Percentiles rank a stretch among this genome's conserved stretches.
These are phyloP conservation scores for Botrytis deweyae DNA, from an alignment of 2,329 filamentous ascomycete species.

Conservation along the genomic window DNA sequence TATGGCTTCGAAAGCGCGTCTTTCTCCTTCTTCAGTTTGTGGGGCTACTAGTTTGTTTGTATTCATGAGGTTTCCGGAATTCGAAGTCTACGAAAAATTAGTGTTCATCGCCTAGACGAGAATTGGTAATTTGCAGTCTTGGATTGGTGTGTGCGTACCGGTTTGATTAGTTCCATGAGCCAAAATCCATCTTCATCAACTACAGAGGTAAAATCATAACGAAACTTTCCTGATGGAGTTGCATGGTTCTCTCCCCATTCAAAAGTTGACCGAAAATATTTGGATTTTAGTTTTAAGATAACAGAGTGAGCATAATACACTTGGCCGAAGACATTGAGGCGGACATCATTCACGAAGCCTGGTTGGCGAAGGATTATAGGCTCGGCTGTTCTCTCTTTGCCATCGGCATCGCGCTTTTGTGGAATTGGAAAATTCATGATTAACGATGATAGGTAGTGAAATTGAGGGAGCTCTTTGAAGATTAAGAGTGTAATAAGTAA, in stretches of 20 bases:
- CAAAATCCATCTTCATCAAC: slow-evolving; percentile 24
- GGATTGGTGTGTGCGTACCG: neutral
- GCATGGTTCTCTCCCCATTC: slow-evolving; percentile 1
- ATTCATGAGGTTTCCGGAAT: neutral
- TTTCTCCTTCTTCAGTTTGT: neutral
- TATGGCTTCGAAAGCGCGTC: slow-evolving; percentile 21
- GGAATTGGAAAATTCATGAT: neutral
- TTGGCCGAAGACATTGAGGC: slow-evolving; percentile 17
- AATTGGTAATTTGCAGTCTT: neutral
- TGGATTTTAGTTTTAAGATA: slow-evolving; percentile 22
- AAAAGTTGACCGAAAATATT: slow-evolving; percentile 22
- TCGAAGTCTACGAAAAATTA: neutral
- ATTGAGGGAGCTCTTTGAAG: neutral
- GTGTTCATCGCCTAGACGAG: neutral
- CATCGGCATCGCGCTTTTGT: neutral
- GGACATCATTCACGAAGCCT: neutral
- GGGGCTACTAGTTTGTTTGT: neutral
- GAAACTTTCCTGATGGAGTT: slow-evolving; percentile 8
- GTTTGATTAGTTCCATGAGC: slow-evolving; percentile 20
- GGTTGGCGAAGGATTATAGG: neutral
- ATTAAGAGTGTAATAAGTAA: neutral
- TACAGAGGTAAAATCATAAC: slow-evolving; percentile 27
- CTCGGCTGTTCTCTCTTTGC: neutral
- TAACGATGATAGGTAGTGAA: neutral
- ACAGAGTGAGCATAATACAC: slow-evolving; percentile 25